These are phyloP conservation scores for Claviceps monticola DNA, from an alignment of 2,329 filamentous ascomycete species.

Conservation along the genomic window DNA sequence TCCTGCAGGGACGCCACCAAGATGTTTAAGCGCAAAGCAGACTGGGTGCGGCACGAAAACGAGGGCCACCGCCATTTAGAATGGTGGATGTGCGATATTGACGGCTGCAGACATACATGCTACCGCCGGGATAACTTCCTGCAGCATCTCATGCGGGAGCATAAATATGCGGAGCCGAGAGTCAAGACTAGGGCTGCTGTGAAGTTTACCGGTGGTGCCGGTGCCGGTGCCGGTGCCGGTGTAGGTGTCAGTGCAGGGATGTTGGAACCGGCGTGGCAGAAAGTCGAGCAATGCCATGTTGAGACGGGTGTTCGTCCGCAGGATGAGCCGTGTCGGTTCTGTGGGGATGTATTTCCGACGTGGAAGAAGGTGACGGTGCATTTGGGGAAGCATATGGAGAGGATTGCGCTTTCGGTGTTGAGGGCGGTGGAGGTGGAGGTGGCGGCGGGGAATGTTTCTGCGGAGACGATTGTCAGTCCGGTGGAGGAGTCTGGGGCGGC, in stretches of 20 bases:
- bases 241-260: too few species aligned
- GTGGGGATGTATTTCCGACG: slow-evolving; percentile 61
- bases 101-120: slow-evolving; percentile 70
- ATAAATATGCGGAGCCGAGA: slow-evolving; percentile 74
- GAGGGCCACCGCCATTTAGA: slow-evolving; percentile 81
- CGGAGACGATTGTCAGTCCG: slow-evolving; percentile 54
- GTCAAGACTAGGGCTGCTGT: slow-evolving; percentile 58
- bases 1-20: slow-evolving; percentile 71
- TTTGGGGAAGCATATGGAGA: slow-evolving; percentile 86
- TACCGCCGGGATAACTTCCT: slow-evolving; percentile 87
- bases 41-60: slow-evolving; percentile 91
- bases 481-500: slow-evolving; percentile 48
- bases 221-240: slow-evolving; percentile 4
- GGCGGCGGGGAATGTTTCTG: slow-evolving; percentile 32
- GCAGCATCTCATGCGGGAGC: slow-evolving; percentile 82
- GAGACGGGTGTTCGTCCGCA: slow-evolving; percentile 52
- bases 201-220: slow-evolving; percentile 43
- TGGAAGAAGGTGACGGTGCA: slow-evolving; percentile 96
- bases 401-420: slow-evolving; percentile 72
- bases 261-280: slow-evolving; percentile 56
- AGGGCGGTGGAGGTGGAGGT: slow-evolving; percentile 38
- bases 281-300: slow-evolving; percentile 64
- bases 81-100: slow-evolving; percentile 76
- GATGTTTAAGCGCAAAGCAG: slow-evolving; percentile 88
- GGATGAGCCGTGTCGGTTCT: slow-evolving; percentile 78